Conservation (phyloP, 169 alveolate genomes). For the Cryptosporidium baileyi region DNA sequence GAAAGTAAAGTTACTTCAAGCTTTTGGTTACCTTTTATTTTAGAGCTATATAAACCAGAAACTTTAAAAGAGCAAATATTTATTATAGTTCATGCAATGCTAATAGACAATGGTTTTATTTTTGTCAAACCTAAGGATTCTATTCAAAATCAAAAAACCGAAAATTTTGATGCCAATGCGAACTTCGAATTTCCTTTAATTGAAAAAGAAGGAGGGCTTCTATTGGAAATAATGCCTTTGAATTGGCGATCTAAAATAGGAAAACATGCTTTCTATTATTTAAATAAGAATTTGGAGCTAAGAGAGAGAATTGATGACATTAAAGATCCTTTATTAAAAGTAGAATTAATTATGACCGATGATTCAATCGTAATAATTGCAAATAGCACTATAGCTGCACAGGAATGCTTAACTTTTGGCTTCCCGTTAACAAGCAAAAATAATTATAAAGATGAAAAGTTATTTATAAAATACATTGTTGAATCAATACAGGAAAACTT, state of each 20-base stretch:
- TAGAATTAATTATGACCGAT: too few relatives aligned
- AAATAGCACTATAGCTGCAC: too few relatives aligned
- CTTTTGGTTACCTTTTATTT: conserved; percentile 6
- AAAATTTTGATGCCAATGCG: background rate
- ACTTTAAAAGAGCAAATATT: background rate
- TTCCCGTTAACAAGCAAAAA: too few relatives aligned
- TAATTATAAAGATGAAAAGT: too few relatives aligned
- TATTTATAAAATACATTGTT: too few relatives aligned
- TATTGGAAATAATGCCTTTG: conserved; percentile 14
- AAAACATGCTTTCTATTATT: background rate
- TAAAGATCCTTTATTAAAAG: too few relatives aligned
- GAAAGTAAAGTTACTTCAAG: background rate
- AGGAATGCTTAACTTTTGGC: too few relatives aligned
- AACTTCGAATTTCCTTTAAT: background rate
- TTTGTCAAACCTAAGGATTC: background rate
- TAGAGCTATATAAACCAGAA: background rate
- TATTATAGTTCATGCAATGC: conserved; percentile 2
- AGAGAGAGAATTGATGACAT: too few relatives aligned
- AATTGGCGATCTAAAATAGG: background rate
- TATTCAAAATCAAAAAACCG: background rate
- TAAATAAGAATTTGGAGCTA: background rate
- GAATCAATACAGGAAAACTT: too few relatives aligned
- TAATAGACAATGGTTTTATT: conserved; percentile 29
- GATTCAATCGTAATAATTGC: too few relatives aligned
- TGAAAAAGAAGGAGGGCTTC: background rate